These are phyloP conservation scores for Fusarium begoniae DNA, from an alignment of 2,329 filamentous ascomycete species.

Conservation along the genomic window DNA sequence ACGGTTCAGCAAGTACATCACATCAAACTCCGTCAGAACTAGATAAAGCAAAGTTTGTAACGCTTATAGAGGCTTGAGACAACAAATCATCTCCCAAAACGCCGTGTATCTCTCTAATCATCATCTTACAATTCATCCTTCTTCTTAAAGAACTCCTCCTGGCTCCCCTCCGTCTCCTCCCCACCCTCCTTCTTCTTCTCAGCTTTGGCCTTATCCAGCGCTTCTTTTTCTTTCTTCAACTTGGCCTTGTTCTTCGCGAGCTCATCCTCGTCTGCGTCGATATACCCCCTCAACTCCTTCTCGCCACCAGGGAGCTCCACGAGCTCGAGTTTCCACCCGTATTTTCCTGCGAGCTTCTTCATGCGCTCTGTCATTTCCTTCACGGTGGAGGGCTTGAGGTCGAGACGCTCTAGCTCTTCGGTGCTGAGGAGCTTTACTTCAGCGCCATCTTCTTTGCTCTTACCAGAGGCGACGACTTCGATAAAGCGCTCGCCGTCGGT, in stretches of 20 bases:
- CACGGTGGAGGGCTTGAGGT: slow-evolving; percentile 72
- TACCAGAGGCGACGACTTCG: slow-evolving; percentile 57
- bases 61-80: slow-evolving; percentile 3
- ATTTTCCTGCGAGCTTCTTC: slow-evolving; percentile 72
- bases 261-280: slow-evolving; percentile 64
- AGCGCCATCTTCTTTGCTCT: slow-evolving; percentile 66
- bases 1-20: too few relatives aligned
- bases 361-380: slow-evolving; percentile 75
- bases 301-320: slow-evolving; percentile 70
- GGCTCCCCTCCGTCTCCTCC: slow-evolving; percentile 24
- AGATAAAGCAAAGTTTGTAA: background rate
- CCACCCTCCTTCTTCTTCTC: slow-evolving; percentile 48
- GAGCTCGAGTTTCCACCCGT: slow-evolving; percentile 83
- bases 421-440: slow-evolving; percentile 68
- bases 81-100: slow-evolving; percentile 11
- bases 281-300: slow-evolving; percentile 73
- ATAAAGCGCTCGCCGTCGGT: slow-evolving; percentile 45
- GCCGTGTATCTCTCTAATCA: slow-evolving; percentile 45
- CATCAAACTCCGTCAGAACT: background rate
- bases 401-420: slow-evolving; percentile 73
- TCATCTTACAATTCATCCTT: slow-evolving; percentile 47
- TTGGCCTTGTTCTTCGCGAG: slow-evolving; percentile 33
- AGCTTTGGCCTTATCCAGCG: slow-evolving; percentile 2
- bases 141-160: slow-evolving; percentile 27
- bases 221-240: slow-evolving; percentile 25